Evolutionary conservation across 495 filamentous ascomycete species (phyloP).

Genomic region (Cercophora sp.): DNA sequence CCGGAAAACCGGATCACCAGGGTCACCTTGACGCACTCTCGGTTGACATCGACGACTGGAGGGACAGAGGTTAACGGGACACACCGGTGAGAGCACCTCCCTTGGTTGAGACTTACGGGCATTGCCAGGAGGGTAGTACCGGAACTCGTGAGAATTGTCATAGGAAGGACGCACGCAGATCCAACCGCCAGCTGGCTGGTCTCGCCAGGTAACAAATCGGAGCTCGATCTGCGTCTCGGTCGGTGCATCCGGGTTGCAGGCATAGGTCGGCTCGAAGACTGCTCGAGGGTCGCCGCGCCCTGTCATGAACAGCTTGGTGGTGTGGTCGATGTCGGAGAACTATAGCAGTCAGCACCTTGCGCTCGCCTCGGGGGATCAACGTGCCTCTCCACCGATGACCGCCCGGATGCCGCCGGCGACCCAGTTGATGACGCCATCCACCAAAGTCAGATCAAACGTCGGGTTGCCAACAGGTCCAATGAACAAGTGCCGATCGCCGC

Average conservation of each 20-base stretch:
- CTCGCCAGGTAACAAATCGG: conserved; percentile 30
- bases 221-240: conserved; percentile 43
- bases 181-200: conserved; percentile 33
- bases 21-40: conserved; percentile 37
- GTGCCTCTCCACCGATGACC: conserved; percentile 47
- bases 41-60: conserved; percentile 31
- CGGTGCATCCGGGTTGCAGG: conserved; percentile 46
- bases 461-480: conserved; percentile 45
- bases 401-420: conserved; percentile 28
- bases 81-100: too few species aligned
- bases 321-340: conserved; percentile 50
- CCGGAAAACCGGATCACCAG: conserved; percentile 20
- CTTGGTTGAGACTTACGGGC: conserved; percentile 36
- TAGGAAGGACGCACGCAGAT: conserved; percentile 41
- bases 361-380: too few species aligned
- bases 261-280: conserved; percentile 44
- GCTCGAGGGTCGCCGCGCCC: conserved; percentile 45
- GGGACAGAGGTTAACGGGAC: too few species aligned
- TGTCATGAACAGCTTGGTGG: conserved; percentile 56
- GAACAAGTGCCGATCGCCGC: conserved; percentile 48
- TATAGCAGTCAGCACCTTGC: too few species aligned
- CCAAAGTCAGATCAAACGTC: conserved; percentile 44
- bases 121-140: conserved; percentile 34
- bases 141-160: conserved; percentile 35
- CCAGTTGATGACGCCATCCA: conserved; percentile 39